A percentile compares a stretch with the other conserved stretches of the same genome.
These are phyloP conservation scores for Diaporthe aspalathi DNA, from an alignment of 2,329 filamentous ascomycete genomes.

Conservation along the genomic window DNA sequence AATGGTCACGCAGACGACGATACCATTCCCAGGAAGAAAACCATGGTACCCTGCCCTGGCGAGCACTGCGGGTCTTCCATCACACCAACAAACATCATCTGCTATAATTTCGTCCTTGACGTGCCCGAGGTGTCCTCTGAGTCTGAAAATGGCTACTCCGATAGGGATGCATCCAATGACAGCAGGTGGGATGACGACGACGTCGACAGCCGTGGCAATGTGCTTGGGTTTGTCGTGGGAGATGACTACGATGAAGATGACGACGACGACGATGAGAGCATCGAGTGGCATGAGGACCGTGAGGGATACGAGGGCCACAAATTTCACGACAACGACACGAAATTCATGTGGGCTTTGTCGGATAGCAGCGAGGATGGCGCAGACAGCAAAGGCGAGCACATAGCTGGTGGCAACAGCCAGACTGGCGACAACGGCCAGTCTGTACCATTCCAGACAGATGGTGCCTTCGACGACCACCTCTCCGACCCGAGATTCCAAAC, in stretches of 20 bases:
- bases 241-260: not conserved
- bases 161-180: not conserved
- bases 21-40: not conserved
- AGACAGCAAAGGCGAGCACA: not conserved
- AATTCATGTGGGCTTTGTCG: too few species aligned
- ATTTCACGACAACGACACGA: too few species aligned
- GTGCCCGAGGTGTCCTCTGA: not conserved
- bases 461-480: not conserved
- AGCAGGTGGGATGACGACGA: not conserved
- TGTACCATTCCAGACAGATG: not conserved
- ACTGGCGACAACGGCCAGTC: too few species aligned
- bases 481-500: not conserved
- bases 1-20: not conserved
- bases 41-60: not conserved
- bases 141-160: not conserved
- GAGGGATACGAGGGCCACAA: too few species aligned
- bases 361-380: not conserved
- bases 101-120: slow-evolving; percentile 23
- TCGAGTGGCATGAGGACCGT: not conserved
- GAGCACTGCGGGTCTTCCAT: not conserved
- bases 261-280: not conserved
- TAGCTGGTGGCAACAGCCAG: not conserved
- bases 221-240: slow-evolving; percentile 1
- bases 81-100: slow-evolving; percentile 22
- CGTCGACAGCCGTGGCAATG: not conserved